Evolutionary conservation across 2,329 filamentous ascomycete species (phyloP), one percentile per base, ranked within the genome.

Genomic region (Aspergillus pseudoterreus): DNA sequence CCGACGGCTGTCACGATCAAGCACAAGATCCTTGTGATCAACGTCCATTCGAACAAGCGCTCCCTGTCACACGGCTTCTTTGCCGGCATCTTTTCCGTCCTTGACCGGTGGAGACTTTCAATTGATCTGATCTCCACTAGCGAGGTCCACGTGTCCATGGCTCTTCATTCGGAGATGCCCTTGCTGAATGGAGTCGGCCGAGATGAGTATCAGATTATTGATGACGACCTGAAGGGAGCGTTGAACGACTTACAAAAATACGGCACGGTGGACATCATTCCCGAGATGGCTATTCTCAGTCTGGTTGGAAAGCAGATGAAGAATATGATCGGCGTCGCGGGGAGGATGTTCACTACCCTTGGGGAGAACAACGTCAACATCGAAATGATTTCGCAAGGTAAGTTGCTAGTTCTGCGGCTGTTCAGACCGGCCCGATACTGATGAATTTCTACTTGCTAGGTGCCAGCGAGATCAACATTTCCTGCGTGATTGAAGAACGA

Each of bases 341-440:
- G 94, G 24, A 85, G 83, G 62, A 97, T 99, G 88, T 97, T 99
- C 72, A 90, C 88, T 44, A 95, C 92, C 1, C 78, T 99, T 15
- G 94, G 94, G 41, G 89, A 96, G 68, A 88, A 96, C 69, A 88
- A 89, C 63, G 86, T 99, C 67, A 99, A 99, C 70, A 90, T 99
- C 62, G 94, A 99, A 75, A 99, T 99, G 94, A 99, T 99, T 61
- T 96, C 90, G 21, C 94, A 99, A 76, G 94, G 94, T 92, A 79
- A 65, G 78, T 61, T n/a, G 46, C 15, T 42, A 42, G 19, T 35
- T 19, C 43, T 12, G 50, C 45, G 43, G 12, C 44, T 19, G 49
- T 45, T 42, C 12, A n/a, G 32, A 43, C 41, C 21, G 45, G 35
- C 47, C 42, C 47, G 43, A 36, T 21, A 39, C 35, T 58, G 60